A percentile compares a stretch with the other conserved stretches of the same genome.
phyloP scores from a whole-genome alignment of 148 eudicot genomes.

The Amaranthus palmeri region DNA sequence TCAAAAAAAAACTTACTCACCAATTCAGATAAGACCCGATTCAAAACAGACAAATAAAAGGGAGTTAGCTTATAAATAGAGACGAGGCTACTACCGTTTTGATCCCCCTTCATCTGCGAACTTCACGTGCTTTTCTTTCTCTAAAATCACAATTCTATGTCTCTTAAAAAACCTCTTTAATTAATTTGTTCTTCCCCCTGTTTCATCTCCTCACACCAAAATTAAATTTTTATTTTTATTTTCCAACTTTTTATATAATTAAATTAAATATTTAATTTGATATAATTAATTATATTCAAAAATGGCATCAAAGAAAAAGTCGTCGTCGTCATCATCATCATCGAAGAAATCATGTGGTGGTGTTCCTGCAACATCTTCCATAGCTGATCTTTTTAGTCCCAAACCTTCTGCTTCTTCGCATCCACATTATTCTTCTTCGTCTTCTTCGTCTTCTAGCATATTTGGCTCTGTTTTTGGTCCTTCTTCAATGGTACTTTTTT shows the following conservation, averaged over 20 bases:
- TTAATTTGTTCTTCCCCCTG: constrained; percentile 20
- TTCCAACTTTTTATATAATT: no score
- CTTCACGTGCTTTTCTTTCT: constrained; percentile 19
- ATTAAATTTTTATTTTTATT: background rate
- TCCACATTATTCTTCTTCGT: background rate
- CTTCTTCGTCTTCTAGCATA: constrained; percentile 21
- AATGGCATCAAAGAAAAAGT: background rate
- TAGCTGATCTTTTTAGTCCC: constrained; percentile 28
- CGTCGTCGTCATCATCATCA: background rate
- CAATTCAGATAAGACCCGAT: no score
- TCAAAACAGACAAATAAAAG: background rate
- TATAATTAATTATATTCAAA: no score
- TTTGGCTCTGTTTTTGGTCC: constrained; percentile 28
- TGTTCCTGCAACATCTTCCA: constrained; percentile 12
- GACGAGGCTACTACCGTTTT: constrained; percentile 18
- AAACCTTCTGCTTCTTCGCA: constrained; percentile 4
- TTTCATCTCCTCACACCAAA: constrained; percentile 13
- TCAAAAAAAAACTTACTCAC: no score
- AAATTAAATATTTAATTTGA: no score
- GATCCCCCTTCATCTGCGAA: constrained; percentile 13
- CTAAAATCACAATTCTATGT: background rate
- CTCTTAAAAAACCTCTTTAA: background rate
- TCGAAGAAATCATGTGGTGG: background rate
- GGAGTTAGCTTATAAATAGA: constrained; percentile 25
- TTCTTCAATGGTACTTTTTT: constrained; percentile 11